These are phyloP conservation scores for Carex kokanica DNA, from an alignment of 176 grass and related monocot genomes.

Conservation along the genomic window DNA sequence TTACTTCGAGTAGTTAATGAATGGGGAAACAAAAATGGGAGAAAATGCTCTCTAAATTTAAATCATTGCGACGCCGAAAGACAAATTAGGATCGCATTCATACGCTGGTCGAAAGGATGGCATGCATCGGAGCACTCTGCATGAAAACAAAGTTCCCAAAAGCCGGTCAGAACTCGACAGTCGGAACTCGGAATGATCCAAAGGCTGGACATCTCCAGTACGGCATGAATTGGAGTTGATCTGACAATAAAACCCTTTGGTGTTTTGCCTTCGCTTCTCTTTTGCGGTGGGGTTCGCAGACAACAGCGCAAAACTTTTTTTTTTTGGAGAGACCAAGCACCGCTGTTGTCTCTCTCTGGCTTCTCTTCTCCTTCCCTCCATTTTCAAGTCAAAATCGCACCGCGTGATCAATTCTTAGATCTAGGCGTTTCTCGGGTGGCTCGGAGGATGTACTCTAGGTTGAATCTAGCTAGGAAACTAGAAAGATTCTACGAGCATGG, in stretches of 20 bases:
- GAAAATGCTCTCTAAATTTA: no score
- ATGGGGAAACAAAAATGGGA: no score
- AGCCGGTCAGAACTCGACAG: background rate
- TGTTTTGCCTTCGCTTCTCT: background rate
- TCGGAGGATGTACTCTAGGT: conserved; percentile 29
- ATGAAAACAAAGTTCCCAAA: no score
- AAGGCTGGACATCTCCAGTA: background rate
- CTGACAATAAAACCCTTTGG: background rate
- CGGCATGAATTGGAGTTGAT: background rate
- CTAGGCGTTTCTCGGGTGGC: background rate
- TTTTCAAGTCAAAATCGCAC: conserved; percentile 22
- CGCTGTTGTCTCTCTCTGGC: background rate
- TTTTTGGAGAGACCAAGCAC: background rate
- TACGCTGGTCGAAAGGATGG: no score
- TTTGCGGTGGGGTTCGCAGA: conserved; percentile 17
- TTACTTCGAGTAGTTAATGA: no score
- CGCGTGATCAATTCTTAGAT: background rate
- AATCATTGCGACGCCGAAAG: no score
- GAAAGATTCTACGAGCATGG: conserved; percentile 17
- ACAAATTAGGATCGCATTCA: no score
- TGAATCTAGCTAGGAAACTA: conserved; percentile 21
- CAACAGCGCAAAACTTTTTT: background rate
- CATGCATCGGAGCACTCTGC: no score
- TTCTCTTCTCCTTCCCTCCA: background rate
- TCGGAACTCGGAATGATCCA: background rate